Evolutionary conservation across 176 grass and related monocot genomes (phyloP), one percentile per base, ranked within the genome.

Genomic region (Puccinellia tenuiflora): DNA sequence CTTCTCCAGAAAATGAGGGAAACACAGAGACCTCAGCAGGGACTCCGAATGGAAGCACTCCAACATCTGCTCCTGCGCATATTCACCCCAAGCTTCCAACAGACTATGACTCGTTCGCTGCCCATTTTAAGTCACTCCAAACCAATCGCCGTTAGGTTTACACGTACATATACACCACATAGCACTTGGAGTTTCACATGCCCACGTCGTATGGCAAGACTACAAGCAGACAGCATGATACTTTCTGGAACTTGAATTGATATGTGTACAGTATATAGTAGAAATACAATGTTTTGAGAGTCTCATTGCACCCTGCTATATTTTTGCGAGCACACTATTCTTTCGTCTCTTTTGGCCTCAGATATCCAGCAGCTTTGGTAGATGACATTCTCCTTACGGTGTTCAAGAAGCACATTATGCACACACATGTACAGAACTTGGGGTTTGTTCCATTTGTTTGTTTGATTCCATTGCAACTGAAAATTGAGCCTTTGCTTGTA

Each of bases 21-120:
- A 35, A 30, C 65, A 35, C 45, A 86, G 65, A 86, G 48, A 68
- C 55, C 25, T 83, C 34, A 31, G 40, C 40, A 24, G 61, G 67
- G 67, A 75, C 80, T 68, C 87, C 43, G 3, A 86, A 64, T 81
- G 83, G 83, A 72, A 86, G 40, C 74, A 86, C 84, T 61, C 29
- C 65, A 0, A 80, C 79, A 80, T 46, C 50, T n/a, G 35, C 51
- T 39, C 83, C 90, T 9, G 30, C 80, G 15, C 90, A 94, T 69
- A 89, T 91, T 59, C 92, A 90, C 62, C 90, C 92, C 35, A 98
- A 91, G 84, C 90, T 89, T 81, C 96, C 92, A 54, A 87, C 88
- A 39, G 95, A 98, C 68, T 93, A 93, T 12, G 96, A 95, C 85
- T 85, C 89, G 3, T 88, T 98, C n/a, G 85, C 93, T 38, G 96